These are phyloP conservation scores for Psilocybe mexicana DNA, from an alignment of 1,284 basidiomycete species.

Conservation along the genomic window DNA sequence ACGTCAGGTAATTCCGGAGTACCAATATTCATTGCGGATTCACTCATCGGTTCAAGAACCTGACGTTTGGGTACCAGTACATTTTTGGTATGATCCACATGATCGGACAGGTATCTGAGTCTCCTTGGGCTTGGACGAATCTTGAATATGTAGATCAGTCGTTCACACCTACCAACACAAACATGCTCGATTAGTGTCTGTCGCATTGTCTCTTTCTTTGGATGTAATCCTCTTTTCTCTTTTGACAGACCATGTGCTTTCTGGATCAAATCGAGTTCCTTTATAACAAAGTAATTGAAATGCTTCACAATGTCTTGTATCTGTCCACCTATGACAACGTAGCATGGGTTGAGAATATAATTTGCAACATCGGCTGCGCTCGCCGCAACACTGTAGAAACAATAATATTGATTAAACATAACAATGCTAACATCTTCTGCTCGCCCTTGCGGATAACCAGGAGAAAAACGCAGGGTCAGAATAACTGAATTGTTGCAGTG, in stretches of 20 bases:
- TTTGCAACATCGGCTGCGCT: not conserved
- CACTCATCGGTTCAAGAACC: too few species aligned
- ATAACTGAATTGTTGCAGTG: too few species aligned
- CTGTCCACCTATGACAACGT: not conserved
- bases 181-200: not conserved
- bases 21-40: too few species aligned
- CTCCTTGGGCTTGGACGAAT: not conserved
- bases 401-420: not conserved
- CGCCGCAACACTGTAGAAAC: not conserved
- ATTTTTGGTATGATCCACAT: not conserved
- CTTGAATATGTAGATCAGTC: constrained; percentile 6
- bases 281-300: not conserved
- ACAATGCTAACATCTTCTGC: not conserved
- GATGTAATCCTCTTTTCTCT: not conserved
- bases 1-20: too few species aligned
- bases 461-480: too few species aligned
- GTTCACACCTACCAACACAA: not conserved
- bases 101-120: not conserved
- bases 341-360: not conserved
- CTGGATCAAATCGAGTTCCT: not conserved
- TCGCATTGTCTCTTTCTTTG: too few species aligned
- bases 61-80: not conserved
- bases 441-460: too few species aligned
- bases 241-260: not conserved
- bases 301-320: not conserved